phyloP scores from a whole-genome alignment of 2,329 filamentous ascomycete species.

The Aspergillus udagawae region DNA sequence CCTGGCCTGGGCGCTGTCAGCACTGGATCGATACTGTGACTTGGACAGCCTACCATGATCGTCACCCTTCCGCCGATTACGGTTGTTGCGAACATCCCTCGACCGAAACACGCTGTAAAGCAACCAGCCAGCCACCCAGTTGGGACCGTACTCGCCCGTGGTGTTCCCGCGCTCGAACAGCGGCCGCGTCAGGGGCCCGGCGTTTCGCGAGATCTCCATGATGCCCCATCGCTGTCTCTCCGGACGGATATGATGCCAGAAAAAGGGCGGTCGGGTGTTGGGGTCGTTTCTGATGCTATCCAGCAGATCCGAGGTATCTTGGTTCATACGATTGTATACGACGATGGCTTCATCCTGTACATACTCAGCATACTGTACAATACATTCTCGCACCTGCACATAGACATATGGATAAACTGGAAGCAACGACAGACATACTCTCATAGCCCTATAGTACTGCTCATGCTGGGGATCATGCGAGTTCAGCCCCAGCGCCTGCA shows the following conservation, averaged over 20 bases:
- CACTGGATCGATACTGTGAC: not conserved
- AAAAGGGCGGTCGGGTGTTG: conserved; percentile 38
- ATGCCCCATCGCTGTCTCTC: conserved; percentile 42
- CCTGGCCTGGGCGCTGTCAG: conserved; percentile 13
- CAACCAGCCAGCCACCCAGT: conserved; percentile 46
- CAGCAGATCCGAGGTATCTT: conserved; percentile 37
- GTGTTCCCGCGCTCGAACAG: conserved; percentile 40
- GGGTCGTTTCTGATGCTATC: conserved; percentile 38
- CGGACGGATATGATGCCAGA: conserved; percentile 45
- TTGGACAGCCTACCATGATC: conserved; percentile 10
- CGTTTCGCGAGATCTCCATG: conserved; percentile 40
- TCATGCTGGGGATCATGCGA: conserved; percentile 41
- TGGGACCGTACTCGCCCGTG: conserved; percentile 42
- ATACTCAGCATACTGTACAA: not conserved
- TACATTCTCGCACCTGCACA: not conserved
- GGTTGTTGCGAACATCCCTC: conserved; percentile 44
- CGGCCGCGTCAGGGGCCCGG: conserved; percentile 34
- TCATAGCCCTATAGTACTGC: conserved; percentile 43
- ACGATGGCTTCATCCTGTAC: conserved; percentile 43
- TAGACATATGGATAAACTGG: not conserved
- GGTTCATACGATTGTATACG: conserved; percentile 41
- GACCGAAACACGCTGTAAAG: conserved; percentile 48
- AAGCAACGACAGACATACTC: conserved; percentile 27
- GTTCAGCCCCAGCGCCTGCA: conserved; percentile 41
- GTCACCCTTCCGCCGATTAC: conserved; percentile 39